Conservation (phyloP, 2,329 filamentous ascomycete species). For the Alternaria sp. region DNA sequence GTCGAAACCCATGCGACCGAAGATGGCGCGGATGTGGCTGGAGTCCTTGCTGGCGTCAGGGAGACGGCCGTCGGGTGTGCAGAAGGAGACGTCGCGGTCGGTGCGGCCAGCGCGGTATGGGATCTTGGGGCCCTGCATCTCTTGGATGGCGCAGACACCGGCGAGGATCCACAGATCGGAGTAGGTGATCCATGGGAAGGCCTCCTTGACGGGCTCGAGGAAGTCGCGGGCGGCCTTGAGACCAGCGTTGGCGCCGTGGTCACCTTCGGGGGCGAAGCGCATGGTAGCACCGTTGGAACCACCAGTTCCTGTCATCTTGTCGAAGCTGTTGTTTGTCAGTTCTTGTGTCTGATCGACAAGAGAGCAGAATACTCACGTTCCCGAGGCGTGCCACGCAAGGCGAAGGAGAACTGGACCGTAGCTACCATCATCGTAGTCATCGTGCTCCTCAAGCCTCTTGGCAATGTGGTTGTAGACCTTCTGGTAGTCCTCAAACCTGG, state of each 20-base stretch:
- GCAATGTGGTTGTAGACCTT: slow-evolving; percentile 92
- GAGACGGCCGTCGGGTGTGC: slow-evolving; percentile 91
- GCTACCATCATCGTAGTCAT: slow-evolving; percentile 95
- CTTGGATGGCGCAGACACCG: slow-evolving; percentile 86
- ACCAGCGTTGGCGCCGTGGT: slow-evolving; percentile 93
- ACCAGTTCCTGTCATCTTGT: slow-evolving; percentile 84
- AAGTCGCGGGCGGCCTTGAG: slow-evolving; percentile 87
- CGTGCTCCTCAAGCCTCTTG: slow-evolving; percentile 78
- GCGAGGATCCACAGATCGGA: slow-evolving; percentile 95
- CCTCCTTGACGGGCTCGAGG: slow-evolving; percentile 87
- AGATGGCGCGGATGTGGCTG: slow-evolving; percentile 86
- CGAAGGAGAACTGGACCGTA: slow-evolving; percentile 91
- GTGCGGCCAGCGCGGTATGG: slow-evolving; percentile 86
- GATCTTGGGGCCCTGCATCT: slow-evolving; percentile 88
- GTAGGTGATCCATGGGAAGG: slow-evolving; percentile 94
- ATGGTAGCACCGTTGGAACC: slow-evolving; percentile 97
- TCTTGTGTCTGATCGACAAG: too few relatives aligned
- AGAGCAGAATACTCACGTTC: slow-evolving; percentile 61
- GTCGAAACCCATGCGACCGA: slow-evolving; percentile 96
- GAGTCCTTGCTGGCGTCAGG: slow-evolving; percentile 80
- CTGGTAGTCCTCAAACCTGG: slow-evolving; percentile 88
- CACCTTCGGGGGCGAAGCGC: slow-evolving; percentile 87
- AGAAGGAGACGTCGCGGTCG: slow-evolving; percentile 80
- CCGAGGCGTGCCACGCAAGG: slow-evolving; percentile 91
- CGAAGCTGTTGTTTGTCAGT: slow-evolving; percentile 60